These are phyloP conservation scores for Kwoniella dejecticola DNA, from an alignment of 768 basidiomycete species.

Conservation along the genomic window DNA sequence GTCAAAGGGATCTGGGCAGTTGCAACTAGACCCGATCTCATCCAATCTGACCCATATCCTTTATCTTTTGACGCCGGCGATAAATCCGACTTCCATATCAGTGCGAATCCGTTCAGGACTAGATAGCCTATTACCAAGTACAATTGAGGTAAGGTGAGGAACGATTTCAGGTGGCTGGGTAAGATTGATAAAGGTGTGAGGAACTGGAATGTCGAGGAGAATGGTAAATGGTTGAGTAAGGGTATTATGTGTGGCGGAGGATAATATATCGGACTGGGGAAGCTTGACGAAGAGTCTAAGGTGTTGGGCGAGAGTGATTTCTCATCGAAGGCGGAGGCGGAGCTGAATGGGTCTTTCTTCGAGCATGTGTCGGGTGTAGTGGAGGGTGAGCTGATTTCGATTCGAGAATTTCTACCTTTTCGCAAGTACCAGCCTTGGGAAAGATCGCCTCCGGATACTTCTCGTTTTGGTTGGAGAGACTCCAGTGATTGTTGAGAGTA, in stretches of 20 bases:
- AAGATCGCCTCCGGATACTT: constrained; percentile 24
- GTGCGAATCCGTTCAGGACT: constrained; percentile 36
- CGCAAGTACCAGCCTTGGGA: constrained; percentile 23
- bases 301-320: constrained; percentile 4
- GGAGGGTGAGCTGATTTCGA: neutral
- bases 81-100: constrained; percentile 44
- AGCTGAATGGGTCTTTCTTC: constrained; percentile 20
- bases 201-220: constrained; percentile 21
- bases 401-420: neutral
- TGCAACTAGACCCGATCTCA: constrained; percentile 46
- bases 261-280: constrained; percentile 4
- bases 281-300: neutral
- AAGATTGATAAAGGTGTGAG: constrained; percentile 39
- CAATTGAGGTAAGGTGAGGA: constrained; percentile 33
- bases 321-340: constrained; percentile 11
- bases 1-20: constrained; percentile 48
- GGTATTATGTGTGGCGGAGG: constrained; percentile 45
- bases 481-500: constrained; percentile 4
- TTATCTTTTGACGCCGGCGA: constrained; percentile 25
- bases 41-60: constrained; percentile 40
- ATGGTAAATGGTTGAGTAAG: constrained; percentile 34
- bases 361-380: constrained; percentile 2
- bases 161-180: constrained; percentile 29
- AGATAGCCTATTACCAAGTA: constrained; percentile 37
- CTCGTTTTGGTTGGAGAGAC: neutral